These are phyloP conservation scores for Trichoderma breve DNA, from an alignment of 2,329 filamentous ascomycete species.

Conservation along the genomic window DNA sequence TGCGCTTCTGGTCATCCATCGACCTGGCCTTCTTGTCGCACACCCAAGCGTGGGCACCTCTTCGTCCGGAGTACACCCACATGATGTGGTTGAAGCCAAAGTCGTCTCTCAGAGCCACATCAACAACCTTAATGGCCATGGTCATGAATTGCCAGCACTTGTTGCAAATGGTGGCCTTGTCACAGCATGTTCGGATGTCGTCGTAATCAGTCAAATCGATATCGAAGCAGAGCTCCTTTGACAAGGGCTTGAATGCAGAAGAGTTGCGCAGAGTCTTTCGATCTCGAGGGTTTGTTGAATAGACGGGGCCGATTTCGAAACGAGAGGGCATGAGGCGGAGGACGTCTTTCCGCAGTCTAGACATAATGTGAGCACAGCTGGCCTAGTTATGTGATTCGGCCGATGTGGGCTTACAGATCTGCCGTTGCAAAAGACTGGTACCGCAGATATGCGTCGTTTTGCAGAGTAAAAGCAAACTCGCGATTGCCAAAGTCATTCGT, in stretches of 20 bases:
- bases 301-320: constrained; percentile 98
- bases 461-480: constrained; percentile 94
- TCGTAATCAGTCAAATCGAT: constrained; percentile 99
- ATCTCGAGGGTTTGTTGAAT: constrained; percentile 89
- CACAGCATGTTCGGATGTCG: constrained; percentile 91
- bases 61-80: constrained; percentile 96
- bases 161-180: constrained; percentile 86
- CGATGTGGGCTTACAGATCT: constrained; percentile 44
- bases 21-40: constrained; percentile 83
- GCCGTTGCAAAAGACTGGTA: constrained; percentile 69
- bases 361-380: not conserved
- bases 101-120: constrained; percentile 82
- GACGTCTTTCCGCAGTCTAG: constrained; percentile 83
- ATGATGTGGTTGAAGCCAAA: constrained; percentile 96
- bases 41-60: constrained; percentile 97
- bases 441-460: constrained; percentile 86
- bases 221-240: constrained; percentile 97
- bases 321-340: constrained; percentile 83
- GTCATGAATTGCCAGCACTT: constrained; percentile 98
- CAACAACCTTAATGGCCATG: constrained; percentile 94
- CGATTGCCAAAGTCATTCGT: constrained; percentile 86
- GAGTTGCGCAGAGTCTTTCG: constrained; percentile 82
- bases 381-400: not conserved
- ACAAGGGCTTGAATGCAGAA: constrained; percentile 77
- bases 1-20: constrained; percentile 82